These are phyloP conservation scores for Jatropha podagrica DNA, from an alignment of 441 rosid species.

Conservation along the genomic window DNA sequence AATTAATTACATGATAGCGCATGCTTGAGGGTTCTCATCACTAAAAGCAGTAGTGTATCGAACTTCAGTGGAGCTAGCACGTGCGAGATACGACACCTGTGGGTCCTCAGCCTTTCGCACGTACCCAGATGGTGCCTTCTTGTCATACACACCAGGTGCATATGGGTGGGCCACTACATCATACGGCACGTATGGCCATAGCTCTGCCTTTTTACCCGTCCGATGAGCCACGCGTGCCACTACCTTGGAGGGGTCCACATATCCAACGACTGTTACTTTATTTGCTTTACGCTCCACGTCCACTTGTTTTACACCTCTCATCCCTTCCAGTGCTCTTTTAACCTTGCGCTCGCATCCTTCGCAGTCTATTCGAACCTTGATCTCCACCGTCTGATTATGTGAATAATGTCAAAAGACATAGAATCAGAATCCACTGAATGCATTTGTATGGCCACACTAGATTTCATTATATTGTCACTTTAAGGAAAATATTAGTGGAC, in stretches of 20 bases:
- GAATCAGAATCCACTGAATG: not conserved
- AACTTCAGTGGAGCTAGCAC: constrained; percentile 93
- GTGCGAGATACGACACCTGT: constrained; percentile 58
- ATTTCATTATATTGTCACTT: not conserved
- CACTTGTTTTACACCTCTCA: constrained; percentile 80
- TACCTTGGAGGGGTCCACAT: constrained; percentile 70
- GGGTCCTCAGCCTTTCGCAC: constrained; percentile 70
- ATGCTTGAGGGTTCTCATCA: constrained; percentile 75
- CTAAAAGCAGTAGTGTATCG: constrained; percentile 93
- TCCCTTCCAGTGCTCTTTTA: constrained; percentile 70
- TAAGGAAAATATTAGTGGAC: not conserved
- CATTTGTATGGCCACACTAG: not conserved
- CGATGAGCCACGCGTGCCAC: constrained; percentile 72
- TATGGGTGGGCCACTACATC: constrained; percentile 88
- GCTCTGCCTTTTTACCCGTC: constrained; percentile 89
- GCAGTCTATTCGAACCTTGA: constrained; percentile 83
- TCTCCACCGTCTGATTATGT: constrained; percentile 77
- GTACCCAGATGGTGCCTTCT: constrained; percentile 86
- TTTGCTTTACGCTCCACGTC: constrained; percentile 70
- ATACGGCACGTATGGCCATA: constrained; percentile 91
- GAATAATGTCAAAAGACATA: not conserved
- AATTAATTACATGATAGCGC: constrained; percentile 61
- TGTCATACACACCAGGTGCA: constrained; percentile 81
- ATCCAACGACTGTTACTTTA: constrained; percentile 84
- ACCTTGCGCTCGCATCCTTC: constrained; percentile 94